Conservation (phyloP, 805 yeast genomes). For the Yarrowia sp. region DNA sequence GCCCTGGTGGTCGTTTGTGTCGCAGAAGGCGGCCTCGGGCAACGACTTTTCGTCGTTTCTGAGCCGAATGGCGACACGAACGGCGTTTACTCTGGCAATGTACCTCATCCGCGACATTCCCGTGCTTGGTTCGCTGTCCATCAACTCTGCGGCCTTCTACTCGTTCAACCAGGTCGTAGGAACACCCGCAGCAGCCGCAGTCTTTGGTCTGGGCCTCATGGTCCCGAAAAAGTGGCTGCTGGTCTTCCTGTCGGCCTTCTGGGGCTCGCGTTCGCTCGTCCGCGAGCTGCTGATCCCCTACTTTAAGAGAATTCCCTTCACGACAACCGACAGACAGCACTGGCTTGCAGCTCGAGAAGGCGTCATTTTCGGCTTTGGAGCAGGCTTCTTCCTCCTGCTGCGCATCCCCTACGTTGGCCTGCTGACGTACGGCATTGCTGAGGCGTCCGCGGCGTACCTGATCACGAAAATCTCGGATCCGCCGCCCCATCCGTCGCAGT, state of each 20-base stretch:
- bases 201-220: slow-evolving; percentile 41
- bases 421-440: slow-evolving; percentile 52
- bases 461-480: slow-evolving; percentile 54
- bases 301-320: slow-evolving; percentile 48
- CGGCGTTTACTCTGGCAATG: slow-evolving; percentile 38
- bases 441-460: slow-evolving; percentile 53
- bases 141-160: slow-evolving; percentile 47
- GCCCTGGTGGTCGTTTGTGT: not conserved
- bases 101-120: slow-evolving; percentile 45
- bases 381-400: slow-evolving; percentile 47
- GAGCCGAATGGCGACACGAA: slow-evolving; percentile 29
- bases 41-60: slow-evolving; percentile 27
- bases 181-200: slow-evolving; percentile 43
- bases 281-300: slow-evolving; percentile 52
- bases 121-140: slow-evolving; percentile 43
- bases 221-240: slow-evolving; percentile 43
- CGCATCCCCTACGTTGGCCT: slow-evolving; percentile 49
- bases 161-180: slow-evolving; percentile 49
- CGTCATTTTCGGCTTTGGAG: slow-evolving; percentile 54
- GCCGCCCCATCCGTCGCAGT: slow-evolving; percentile 37
- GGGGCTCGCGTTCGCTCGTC: slow-evolving; percentile 48
- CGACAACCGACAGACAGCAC: slow-evolving; percentile 43
- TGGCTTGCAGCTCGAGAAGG: slow-evolving; percentile 58
- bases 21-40: not conserved
- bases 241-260: slow-evolving; percentile 45